Conservation (phyloP, 2,329 filamentous ascomycete species). For the Trichoderma koningii region DNA sequence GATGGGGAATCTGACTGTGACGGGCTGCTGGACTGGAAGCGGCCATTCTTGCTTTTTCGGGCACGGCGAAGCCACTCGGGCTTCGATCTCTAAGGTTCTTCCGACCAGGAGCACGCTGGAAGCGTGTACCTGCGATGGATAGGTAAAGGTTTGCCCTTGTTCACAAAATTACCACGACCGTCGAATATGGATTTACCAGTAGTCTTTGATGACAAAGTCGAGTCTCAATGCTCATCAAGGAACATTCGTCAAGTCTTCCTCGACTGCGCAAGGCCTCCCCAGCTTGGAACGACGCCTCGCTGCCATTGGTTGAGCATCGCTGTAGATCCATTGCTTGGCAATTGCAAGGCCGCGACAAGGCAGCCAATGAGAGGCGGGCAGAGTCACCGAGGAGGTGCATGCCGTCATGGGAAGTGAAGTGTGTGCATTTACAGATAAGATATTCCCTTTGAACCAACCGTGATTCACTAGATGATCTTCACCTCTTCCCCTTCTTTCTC, state of each 20-base stretch:
- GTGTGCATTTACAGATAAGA: no score
- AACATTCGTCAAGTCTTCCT: neutral
- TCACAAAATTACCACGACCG: no score
- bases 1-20: constrained; percentile 16
- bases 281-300: neutral
- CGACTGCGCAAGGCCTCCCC: neutral
- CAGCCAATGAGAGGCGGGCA: neutral
- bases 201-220: no score
- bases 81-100: neutral
- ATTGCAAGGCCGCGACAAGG: neutral
- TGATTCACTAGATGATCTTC: neutral
- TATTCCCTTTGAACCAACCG: neutral
- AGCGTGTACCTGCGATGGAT: no score
- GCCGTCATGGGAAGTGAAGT: no score
- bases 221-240: no score
- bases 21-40: neutral
- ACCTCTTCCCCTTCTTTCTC: neutral
- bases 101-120: no score
- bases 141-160: no score
- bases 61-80: neutral
- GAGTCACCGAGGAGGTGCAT: neutral
- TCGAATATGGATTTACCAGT: no score
- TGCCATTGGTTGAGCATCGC: neutral
- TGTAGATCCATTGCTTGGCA: neutral
- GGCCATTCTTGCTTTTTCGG: neutral